Percentiles rank a stretch among this genome's conserved stretches.
phyloP scores from a whole-genome alignment of 1,284 basidiomycete species.

The Kalmanozyma brasiliensis region DNA sequence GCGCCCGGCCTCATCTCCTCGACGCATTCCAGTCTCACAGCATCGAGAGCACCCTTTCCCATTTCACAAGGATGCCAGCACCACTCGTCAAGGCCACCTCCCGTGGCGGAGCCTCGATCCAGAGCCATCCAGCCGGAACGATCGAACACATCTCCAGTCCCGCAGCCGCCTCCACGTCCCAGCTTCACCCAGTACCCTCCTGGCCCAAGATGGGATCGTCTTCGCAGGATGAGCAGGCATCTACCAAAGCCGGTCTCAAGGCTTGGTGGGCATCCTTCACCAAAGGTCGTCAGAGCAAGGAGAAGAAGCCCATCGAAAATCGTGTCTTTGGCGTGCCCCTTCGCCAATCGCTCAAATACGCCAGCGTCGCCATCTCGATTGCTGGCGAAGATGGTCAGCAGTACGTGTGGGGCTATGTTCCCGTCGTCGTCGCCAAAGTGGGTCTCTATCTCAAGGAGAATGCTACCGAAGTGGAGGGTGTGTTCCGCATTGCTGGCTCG shows the following conservation, averaged over 20 bases:
- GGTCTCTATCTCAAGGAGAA: slow-evolving; percentile 71
- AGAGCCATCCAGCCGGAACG: slow-evolving; percentile 31
- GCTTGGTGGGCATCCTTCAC: slow-evolving; percentile 63
- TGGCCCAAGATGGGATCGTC: slow-evolving; percentile 36
- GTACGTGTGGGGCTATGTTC: slow-evolving; percentile 78
- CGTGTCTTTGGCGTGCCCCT: slow-evolving; percentile 84
- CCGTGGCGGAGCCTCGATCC: slow-evolving; percentile 39
- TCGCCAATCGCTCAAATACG: slow-evolving; percentile 83
- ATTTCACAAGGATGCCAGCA: slow-evolving; percentile 25
- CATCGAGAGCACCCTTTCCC: not conserved
- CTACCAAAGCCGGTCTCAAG: slow-evolving; percentile 52
- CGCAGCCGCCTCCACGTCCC: slow-evolving; percentile 33
- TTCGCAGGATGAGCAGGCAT: slow-evolving; percentile 51
- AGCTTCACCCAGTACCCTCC: slow-evolving; percentile 41
- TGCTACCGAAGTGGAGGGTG: slow-evolving; percentile 90
- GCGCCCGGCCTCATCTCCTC: not conserved
- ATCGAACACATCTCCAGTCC: slow-evolving; percentile 24
- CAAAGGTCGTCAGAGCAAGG: slow-evolving; percentile 45
- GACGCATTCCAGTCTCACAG: not conserved
- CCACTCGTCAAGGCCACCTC: slow-evolving; percentile 39
- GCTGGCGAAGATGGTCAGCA: slow-evolving; percentile 72
- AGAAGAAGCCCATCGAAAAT: slow-evolving; percentile 38
- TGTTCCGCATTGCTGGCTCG: slow-evolving; percentile 81
- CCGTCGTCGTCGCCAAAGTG: slow-evolving; percentile 97
- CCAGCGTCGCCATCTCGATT: slow-evolving; percentile 94